Conservation (phyloP, 441 rosid genomes). For the Corymbia calophylla region DNA sequence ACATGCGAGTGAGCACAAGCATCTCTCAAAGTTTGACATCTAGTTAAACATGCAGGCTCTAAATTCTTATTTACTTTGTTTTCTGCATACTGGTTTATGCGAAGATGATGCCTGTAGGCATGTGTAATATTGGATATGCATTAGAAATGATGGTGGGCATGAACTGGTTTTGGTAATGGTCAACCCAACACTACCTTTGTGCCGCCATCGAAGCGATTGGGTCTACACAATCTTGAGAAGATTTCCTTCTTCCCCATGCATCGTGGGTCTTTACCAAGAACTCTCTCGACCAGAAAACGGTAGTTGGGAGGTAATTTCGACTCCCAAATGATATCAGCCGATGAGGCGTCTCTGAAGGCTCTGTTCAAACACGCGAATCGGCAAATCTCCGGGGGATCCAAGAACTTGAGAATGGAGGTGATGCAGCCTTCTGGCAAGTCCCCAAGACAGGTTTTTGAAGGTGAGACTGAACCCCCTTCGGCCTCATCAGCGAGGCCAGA, state of each 20-base stretch:
- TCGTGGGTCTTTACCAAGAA: not conserved
- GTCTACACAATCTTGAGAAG: constrained; percentile 1
- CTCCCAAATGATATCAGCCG: constrained; percentile 5
- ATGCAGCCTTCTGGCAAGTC: constrained; percentile 10
- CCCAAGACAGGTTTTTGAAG: not conserved
- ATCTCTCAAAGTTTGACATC: not conserved
- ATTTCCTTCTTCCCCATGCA: constrained; percentile 3
- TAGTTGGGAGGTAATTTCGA: constrained; percentile 8
- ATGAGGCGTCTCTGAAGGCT: constrained; percentile 1
- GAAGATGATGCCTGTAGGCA: not conserved
- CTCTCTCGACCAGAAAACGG: not conserved
- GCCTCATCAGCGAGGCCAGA: not conserved
- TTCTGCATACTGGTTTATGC: not conserved
- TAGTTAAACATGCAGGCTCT: not conserved
- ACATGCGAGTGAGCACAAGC: not conserved
- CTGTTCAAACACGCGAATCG: not conserved
- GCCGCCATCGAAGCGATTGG: constrained; percentile 3
- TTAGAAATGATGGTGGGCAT: not conserved
- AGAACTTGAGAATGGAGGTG: not conserved
- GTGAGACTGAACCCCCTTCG: not conserved
- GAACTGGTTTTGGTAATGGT: not conserved
- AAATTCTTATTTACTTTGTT: not conserved
- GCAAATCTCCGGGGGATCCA: constrained; percentile 10
- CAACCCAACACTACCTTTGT: not conserved
- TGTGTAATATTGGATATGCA: not conserved